phyloP scores from a whole-genome alignment of 2,329 filamentous ascomycete species.

The Rhynchosporium graminicola region DNA sequence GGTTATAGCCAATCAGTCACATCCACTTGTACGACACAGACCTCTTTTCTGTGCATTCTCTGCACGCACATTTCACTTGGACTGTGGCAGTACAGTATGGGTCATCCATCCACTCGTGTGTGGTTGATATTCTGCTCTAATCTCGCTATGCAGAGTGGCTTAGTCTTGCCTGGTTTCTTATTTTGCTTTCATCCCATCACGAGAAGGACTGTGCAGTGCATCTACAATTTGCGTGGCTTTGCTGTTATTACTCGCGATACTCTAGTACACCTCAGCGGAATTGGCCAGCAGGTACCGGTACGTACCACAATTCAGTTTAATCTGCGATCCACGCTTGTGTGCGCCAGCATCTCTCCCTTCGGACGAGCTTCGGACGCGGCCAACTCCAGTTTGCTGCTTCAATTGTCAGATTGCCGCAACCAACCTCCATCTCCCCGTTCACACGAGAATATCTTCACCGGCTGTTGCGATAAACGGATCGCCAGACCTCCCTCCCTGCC shows the following conservation, averaged over 20 bases:
- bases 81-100: no score
- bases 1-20: not conserved
- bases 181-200: not conserved
- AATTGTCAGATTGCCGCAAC: not conserved
- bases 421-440: not conserved
- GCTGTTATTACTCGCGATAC: not conserved
- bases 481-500: slow-evolving; percentile 16
- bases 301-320: not conserved
- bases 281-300: not conserved
- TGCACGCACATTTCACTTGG: not conserved
- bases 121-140: not conserved
- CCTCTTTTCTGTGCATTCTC: slow-evolving; percentile 8
- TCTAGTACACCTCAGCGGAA: not conserved
- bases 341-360: not conserved
- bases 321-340: slow-evolving; percentile 3
- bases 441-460: not conserved
- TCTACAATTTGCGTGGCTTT: not conserved
- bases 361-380: not conserved
- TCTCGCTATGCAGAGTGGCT: not conserved
- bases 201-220: not conserved
- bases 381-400: slow-evolving; percentile 1
- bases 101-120: no score
- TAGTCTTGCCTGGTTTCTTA: not conserved
- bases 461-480: slow-evolving; percentile 10
- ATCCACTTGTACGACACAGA: slow-evolving; percentile 16